Evolutionary conservation across 2,329 filamentous ascomycete species (phyloP).

Genomic region (Trichoderma atrobrunneum): DNA sequence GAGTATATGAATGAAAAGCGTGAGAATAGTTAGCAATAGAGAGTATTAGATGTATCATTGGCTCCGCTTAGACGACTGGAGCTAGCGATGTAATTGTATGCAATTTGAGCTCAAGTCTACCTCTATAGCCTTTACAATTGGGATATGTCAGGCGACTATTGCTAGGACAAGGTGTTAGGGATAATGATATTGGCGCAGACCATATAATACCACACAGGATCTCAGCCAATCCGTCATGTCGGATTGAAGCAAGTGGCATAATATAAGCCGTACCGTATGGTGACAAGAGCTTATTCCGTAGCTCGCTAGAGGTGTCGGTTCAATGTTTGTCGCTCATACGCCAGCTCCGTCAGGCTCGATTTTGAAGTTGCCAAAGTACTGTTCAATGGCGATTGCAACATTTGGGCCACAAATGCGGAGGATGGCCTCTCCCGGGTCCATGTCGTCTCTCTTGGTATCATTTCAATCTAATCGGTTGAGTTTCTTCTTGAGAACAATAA

Average conservation of each 20-base stretch:
- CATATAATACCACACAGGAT: not conserved
- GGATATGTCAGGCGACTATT: not conserved
- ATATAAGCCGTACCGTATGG: too few species aligned
- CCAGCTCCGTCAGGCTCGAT: not conserved
- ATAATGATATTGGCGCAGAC: not conserved
- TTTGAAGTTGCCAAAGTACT: not conserved
- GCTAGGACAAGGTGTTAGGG: not conserved
- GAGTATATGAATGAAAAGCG: not conserved
- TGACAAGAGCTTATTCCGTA: too few species aligned
- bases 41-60: not conserved
- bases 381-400: not conserved
- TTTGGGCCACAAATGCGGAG: not conserved
- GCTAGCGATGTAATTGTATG: not conserved
- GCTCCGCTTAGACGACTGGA: not conserved
- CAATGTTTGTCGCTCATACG: too few species aligned
- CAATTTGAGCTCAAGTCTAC: too few species aligned
- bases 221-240: too few species aligned
- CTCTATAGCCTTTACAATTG: not conserved
- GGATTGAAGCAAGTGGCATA: too few species aligned
- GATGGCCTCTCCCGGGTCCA: not conserved
- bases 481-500: not conserved
- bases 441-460: not conserved
- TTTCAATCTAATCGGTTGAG: accelerated
- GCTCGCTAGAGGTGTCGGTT: too few species aligned
- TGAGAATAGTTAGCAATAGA: not conserved